Conservation (phyloP, 352 stramenopile genomes). For the Phytophthora rubi region DNA sequence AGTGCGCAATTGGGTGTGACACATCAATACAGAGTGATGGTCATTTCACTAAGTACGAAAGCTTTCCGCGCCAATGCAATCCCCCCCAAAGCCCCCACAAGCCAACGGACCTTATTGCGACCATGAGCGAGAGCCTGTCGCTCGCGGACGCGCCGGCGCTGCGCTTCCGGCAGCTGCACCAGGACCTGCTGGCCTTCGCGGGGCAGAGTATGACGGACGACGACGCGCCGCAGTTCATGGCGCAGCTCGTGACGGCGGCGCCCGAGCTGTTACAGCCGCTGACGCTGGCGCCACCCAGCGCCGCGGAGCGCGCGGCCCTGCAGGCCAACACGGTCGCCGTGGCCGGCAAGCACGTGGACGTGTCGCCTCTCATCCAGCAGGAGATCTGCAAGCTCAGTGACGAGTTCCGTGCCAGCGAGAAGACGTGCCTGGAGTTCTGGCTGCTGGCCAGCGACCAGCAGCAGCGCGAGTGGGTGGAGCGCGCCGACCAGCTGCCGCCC, state of each 20-base stretch:
- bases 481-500: conserved; percentile 62
- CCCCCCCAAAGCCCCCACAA: conserved; percentile 26
- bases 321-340: conserved; percentile 69
- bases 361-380: conserved; percentile 82
- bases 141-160: conserved; percentile 67
- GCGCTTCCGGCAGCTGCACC: conserved; percentile 74
- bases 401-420: conserved; percentile 72
- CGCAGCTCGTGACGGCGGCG: conserved; percentile 52
- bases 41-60: conserved; percentile 35
- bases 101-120: conserved; percentile 19
- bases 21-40: conserved; percentile 32
- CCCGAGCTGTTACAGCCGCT: conserved; percentile 53
- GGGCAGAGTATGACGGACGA: conserved; percentile 73
- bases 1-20: conserved; percentile 12
- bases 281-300: conserved; percentile 42
- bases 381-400: conserved; percentile 85
- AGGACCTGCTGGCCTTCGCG: conserved; percentile 72
- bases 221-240: conserved; percentile 66
- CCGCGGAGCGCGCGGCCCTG: conserved; percentile 61
- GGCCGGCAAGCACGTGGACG: conserved; percentile 68
- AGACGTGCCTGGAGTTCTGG: conserved; percentile 78
- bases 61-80: conserved; percentile 36
- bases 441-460: conserved; percentile 74
- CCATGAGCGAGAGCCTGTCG: conserved; percentile 46
- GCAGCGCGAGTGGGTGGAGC: conserved; percentile 75